phyloP scores from a whole-genome alignment of 257 asterid genomes.

The Gentiana dahurica region DNA sequence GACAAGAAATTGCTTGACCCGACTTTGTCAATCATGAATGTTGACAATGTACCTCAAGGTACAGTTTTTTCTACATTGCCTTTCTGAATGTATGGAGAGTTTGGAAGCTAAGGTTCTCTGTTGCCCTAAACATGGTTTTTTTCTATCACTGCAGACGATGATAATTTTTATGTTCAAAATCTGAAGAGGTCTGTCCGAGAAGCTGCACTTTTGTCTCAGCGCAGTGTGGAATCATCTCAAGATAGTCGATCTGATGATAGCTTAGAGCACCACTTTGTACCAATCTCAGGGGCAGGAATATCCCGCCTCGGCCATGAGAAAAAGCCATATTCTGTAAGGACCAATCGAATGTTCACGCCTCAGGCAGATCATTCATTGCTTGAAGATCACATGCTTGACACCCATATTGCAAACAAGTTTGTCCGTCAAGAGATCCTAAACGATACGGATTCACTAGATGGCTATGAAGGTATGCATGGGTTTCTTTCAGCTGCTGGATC shows the following conservation, averaged over 20 bases:
- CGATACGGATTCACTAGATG: constrained; percentile 70
- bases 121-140: constrained; percentile 3
- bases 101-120: constrained; percentile 1
- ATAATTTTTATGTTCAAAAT: constrained; percentile 56
- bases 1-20: constrained; percentile 46
- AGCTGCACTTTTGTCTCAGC: constrained; percentile 73
- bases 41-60: constrained; percentile 53
- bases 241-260: constrained; percentile 83
- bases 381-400: constrained; percentile 32
- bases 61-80: constrained; percentile 14
- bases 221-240: constrained; percentile 54
- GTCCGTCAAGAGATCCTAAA: constrained; percentile 48
- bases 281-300: constrained; percentile 59
- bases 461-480: constrained; percentile 56
- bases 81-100: not conserved
- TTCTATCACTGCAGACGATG: constrained; percentile 51
- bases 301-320: constrained; percentile 49
- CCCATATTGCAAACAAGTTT: constrained; percentile 43
- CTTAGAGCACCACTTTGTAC: constrained; percentile 86
- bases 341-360: constrained; percentile 39
- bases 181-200: constrained; percentile 90
- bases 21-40: constrained; percentile 30
- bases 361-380: constrained; percentile 56
- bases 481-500: constrained; percentile 77
- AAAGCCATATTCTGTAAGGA: constrained; percentile 35